Percentiles rank a stretch among this genome's conserved stretches.
phyloP scores from a whole-genome alignment of 345 rosid species.

The Eucalyptus shirleyi region DNA sequence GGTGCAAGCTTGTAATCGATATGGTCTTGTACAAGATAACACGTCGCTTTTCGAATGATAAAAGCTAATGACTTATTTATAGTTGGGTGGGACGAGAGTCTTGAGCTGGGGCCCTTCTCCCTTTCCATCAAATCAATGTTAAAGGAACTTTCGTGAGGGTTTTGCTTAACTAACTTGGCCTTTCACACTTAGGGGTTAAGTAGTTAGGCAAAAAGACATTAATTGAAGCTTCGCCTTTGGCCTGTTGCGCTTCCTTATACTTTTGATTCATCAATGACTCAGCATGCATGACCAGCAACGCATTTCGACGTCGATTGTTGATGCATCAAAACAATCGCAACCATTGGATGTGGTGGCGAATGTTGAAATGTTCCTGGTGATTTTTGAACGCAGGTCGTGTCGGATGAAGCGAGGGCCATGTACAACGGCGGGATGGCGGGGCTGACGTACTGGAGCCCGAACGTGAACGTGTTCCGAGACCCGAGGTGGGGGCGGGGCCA shows the following conservation, averaged over 20 bases:
- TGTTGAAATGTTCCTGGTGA: neutral
- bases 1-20: neutral
- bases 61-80: neutral
- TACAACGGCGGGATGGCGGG: conserved; percentile 67
- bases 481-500: conserved; percentile 93
- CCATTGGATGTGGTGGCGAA: neutral
- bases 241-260: neutral
- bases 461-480: conserved; percentile 70
- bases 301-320: neutral
- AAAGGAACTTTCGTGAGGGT: neutral
- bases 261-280: neutral
- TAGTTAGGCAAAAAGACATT: neutral
- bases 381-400: conserved; percentile 27
- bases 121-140: neutral
- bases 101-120: neutral
- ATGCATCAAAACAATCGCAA: neutral
- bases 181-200: neutral
- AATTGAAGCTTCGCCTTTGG: neutral
- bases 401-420: conserved; percentile 79
- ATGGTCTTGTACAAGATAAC: neutral
- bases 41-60: neutral
- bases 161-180: neutral
- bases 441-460: conserved; percentile 75
- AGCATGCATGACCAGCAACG: neutral
- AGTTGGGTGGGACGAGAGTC: neutral